Evolutionary conservation across 768 basidiomycete genomes (phyloP), one percentile per base, ranked within the genome.

Genomic region (Boletus fagicola): DNA sequence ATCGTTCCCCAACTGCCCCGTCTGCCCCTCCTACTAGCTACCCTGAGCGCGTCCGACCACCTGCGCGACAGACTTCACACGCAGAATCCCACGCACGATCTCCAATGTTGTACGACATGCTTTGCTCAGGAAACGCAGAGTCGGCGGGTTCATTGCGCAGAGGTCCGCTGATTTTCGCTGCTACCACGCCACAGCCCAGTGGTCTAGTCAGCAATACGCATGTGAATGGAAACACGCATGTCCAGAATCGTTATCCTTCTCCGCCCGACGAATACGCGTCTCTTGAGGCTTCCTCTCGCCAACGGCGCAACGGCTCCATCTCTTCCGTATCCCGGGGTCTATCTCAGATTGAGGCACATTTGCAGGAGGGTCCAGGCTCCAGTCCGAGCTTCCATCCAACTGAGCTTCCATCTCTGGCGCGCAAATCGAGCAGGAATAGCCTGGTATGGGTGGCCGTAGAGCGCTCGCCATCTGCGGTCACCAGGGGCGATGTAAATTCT

Each of bases 151-250:
- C 67, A 4, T 47, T 70, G 6, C 76, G 74, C 54, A 81, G 80
- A 20, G 83, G 81, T 20, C 85, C 87, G 1, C 75, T 84, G 26
- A 88, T 89, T 33, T 88, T 88, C 54, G 69, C n/a, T 54, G 69
- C 84, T 7, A 82, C 70, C n/a, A 55, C 65, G 7, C 67, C 66
- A 30, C 65, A 72, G 15, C 47, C 56, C 49, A 26, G 62, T 55
- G 39, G 30, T 11, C 24, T 24, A 5, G 31, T 30, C 31, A 22
- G 10, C 51, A 64, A 44, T 48, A 42, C 44, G 31, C 43, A 53
- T 59, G 3, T 26, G 40, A 31, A 51, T 12, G 49, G 49, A 13
- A 48, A 20, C 24, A 36, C 6, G 8, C 24, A 7, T 22, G 31
- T n/a, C 44, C 62, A 52, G 0, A 56, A 53, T 30, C 44, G 64